phyloP scores from a whole-genome alignment of 768 basidiomycete genomes.

The Lepiota brunneoincarnata region DNA sequence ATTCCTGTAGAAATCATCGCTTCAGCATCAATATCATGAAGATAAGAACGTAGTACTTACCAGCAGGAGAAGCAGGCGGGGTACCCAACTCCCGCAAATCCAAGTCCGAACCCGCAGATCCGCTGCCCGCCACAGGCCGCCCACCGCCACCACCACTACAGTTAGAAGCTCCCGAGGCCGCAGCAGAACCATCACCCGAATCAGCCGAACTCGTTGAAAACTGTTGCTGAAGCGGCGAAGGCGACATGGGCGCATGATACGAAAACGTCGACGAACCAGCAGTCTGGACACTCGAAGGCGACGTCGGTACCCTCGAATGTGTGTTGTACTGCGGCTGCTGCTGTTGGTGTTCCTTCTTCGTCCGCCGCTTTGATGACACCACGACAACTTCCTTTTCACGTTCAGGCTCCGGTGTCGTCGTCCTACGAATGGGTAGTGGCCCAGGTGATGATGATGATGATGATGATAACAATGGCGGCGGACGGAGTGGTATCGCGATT shows the following conservation, averaged over 20 bases:
- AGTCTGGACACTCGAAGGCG: slow-evolving; percentile 51
- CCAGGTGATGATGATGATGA: neutral
- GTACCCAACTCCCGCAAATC: slow-evolving; percentile 8
- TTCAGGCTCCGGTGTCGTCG: slow-evolving; percentile 21
- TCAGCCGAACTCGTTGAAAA: slow-evolving; percentile 34
- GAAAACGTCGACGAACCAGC: slow-evolving; percentile 46
- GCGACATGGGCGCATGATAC: slow-evolving; percentile 56
- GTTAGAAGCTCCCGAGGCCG: no score
- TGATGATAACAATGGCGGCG: slow-evolving; percentile 19
- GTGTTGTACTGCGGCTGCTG: slow-evolving; percentile 17
- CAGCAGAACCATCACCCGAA: no score
- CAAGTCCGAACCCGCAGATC: slow-evolving; percentile 19
- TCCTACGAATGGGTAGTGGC: slow-evolving; percentile 9
- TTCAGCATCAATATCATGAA: no score
- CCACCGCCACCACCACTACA: slow-evolving; percentile 26
- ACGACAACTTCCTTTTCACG: slow-evolving; percentile 14
- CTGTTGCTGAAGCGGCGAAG: slow-evolving; percentile 66
- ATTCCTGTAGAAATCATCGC: no score
- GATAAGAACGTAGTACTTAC: no score
- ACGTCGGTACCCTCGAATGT: slow-evolving; percentile 39
- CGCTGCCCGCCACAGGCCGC: no score
- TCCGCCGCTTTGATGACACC: slow-evolving; percentile 5
- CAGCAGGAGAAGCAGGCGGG: neutral
- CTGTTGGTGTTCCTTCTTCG: slow-evolving; percentile 8
- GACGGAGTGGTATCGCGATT: slow-evolving; percentile 69